Evolutionary conservation across 2,329 filamentous ascomycete genomes (phyloP), one percentile per base, ranked within the genome.

Genomic region (Aspergillus caelatus): DNA sequence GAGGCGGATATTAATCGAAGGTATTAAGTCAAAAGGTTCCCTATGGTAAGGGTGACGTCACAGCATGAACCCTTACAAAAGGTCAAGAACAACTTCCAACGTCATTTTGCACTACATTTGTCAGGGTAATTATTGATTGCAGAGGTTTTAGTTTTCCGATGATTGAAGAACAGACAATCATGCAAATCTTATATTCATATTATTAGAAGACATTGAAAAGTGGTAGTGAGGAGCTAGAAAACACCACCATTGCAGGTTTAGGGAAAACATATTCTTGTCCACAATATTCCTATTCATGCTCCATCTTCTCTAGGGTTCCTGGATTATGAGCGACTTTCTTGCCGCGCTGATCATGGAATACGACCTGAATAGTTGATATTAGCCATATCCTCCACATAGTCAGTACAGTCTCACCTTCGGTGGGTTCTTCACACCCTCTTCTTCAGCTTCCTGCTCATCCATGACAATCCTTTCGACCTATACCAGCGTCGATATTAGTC

Each of bases 271-370:
- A 41, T 19, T 9, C 39, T 9, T 46, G n/a, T 46, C 43, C 19
- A 46, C n/a, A 23, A 12, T 2, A 21, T 46, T 23, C 43, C 9
- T 8, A 39, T 54, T n/a, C 54, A 46, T 59, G 30, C 10, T 58
- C 23, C 11, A 43, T 23, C 46, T 21, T 58, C 32, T 58, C 60
- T 41, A 58, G 39, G 21, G 45, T 53, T 7, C 26, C 60, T 23
- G 60, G 60, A 3, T 54, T 58, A 46, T 62, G 55, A 11, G 60
- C 46, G 23, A 62, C 60, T 36, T 11, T 53, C 43, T 62, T 62
- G 9, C 60, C 60, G 16, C 21, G 45, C 30, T 58, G 55, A n/a
- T 62, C 55, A 43, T 62, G 34, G 14, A 62, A 62, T 3, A 62
- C 32, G 12, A 58, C 54, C 54, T 61, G 8, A 21, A 11, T 1